phyloP scores from a whole-genome alignment of 352 stramenopile species.

The Pythium rhizo-oryzae region DNA sequence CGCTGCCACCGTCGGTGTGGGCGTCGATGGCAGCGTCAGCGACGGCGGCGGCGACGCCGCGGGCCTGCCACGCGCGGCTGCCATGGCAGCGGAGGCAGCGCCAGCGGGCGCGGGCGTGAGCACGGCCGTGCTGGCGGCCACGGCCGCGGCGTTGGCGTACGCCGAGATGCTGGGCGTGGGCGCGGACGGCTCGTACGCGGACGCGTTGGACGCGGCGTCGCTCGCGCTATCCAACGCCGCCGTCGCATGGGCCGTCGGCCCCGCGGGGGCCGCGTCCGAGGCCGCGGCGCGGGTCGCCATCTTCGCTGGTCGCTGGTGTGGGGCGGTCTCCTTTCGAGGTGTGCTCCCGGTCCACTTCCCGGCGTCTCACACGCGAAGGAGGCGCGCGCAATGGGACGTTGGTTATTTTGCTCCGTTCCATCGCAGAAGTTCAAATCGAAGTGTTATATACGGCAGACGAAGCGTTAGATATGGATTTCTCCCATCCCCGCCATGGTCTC shows the following conservation, averaged over 20 bases:
- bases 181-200: conserved; percentile 11
- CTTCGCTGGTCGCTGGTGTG: not conserved
- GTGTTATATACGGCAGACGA: not conserved
- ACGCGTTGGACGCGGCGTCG: not conserved
- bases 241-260: not conserved
- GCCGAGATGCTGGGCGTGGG: conserved; percentile 1
- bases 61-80: no score
- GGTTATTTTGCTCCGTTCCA: no score
- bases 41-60: not conserved
- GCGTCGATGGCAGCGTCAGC: not conserved
- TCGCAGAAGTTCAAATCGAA: no score
- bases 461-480: not conserved
- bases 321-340: not conserved
- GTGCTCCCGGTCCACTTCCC: not conserved
- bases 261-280: conserved; percentile 13
- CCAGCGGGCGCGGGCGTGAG: not conserved
- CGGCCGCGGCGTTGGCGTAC: conserved; percentile 23
- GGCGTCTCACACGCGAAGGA: no score
- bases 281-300: conserved; percentile 21
- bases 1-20: not conserved
- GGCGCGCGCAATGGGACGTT: conserved; percentile 10
- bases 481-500: no score
- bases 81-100: not conserved
- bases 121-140: conserved; percentile 19
- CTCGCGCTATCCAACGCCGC: not conserved